These are phyloP conservation scores for Vigna radiata DNA, from an alignment of 306 rosid genomes.

Conservation along the genomic window DNA sequence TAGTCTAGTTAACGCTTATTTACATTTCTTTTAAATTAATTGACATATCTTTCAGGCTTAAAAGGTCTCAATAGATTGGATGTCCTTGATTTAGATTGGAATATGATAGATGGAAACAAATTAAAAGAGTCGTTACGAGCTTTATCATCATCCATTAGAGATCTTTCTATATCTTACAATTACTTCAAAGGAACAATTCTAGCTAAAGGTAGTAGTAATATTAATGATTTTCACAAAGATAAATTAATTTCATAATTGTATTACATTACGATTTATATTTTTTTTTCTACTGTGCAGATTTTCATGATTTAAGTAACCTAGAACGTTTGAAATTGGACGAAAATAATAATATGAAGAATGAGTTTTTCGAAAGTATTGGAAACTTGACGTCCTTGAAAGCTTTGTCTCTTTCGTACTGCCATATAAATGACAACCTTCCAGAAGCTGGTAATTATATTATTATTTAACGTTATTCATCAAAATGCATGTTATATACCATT, in stretches of 20 bases:
- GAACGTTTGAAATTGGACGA: not conserved
- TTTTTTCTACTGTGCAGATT: slow-evolving; percentile 1
- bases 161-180: not conserved
- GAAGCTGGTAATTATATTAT: slow-evolving; percentile 3
- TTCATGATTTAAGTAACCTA: slow-evolving; percentile 13
- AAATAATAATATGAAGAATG: not conserved
- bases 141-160: slow-evolving; percentile 7
- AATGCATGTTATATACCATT: too few relatives aligned
- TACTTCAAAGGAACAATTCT: not conserved
- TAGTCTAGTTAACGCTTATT: not conserved
- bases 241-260: too few relatives aligned
- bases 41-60: not conserved
- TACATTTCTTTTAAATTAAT: not conserved
- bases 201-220: not conserved
- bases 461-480: too few relatives aligned
- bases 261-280: not conserved
- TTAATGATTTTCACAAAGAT: not conserved
- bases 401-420: not conserved
- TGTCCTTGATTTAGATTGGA: not conserved
- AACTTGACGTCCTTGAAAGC: not conserved
- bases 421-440: not conserved
- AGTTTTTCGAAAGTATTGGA: slow-evolving; percentile 30
- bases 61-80: not conserved
- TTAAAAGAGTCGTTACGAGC: not conserved
- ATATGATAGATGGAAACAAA: slow-evolving; percentile 20